These are phyloP conservation scores for Coemansia sp. DNA, from an alignment of 192 early-diverging fungal species.

Conservation along the genomic window DNA sequence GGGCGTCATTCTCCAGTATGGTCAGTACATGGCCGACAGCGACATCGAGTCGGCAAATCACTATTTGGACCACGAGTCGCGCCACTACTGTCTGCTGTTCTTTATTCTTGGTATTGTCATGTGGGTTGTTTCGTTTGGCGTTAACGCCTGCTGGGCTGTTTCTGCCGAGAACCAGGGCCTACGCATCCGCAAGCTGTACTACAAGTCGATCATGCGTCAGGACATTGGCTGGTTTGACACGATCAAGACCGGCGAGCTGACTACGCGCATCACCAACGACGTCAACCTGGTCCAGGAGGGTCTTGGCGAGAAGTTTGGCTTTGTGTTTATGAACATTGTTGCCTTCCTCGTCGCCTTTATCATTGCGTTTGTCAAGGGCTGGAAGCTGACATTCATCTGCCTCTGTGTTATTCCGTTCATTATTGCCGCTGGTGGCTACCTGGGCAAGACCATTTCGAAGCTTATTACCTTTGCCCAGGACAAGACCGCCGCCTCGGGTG, in stretches of 20 bases:
- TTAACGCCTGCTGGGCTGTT: slow-evolving; percentile 44
- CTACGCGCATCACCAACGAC: slow-evolving; percentile 82
- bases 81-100: slow-evolving; percentile 44
- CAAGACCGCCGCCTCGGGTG: slow-evolving; percentile 78
- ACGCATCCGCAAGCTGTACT: slow-evolving; percentile 76
- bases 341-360: slow-evolving; percentile 74
- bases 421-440: slow-evolving; percentile 48
- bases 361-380: slow-evolving; percentile 76
- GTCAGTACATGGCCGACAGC: slow-evolving; percentile 66
- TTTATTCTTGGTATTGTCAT: slow-evolving; percentile 37
- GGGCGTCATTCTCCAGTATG: slow-evolving; percentile 55
- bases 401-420: slow-evolving; percentile 73
- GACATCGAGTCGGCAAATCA: slow-evolving; percentile 59
- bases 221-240: slow-evolving; percentile 89
- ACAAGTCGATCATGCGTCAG: slow-evolving; percentile 79
- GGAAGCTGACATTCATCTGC: slow-evolving; percentile 80
- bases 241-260: slow-evolving; percentile 71
- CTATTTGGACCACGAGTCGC: slow-evolving; percentile 30
- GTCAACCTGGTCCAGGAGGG: slow-evolving; percentile 85
- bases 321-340: slow-evolving; percentile 61
- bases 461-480: slow-evolving; percentile 52
- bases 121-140: slow-evolving; percentile 37
- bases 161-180: slow-evolving; percentile 64
- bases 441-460: slow-evolving; percentile 51
- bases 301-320: slow-evolving; percentile 78